These are phyloP conservation scores for Venturia pyrina DNA, from an alignment of 2,329 filamentous ascomycete genomes.

Conservation along the genomic window DNA sequence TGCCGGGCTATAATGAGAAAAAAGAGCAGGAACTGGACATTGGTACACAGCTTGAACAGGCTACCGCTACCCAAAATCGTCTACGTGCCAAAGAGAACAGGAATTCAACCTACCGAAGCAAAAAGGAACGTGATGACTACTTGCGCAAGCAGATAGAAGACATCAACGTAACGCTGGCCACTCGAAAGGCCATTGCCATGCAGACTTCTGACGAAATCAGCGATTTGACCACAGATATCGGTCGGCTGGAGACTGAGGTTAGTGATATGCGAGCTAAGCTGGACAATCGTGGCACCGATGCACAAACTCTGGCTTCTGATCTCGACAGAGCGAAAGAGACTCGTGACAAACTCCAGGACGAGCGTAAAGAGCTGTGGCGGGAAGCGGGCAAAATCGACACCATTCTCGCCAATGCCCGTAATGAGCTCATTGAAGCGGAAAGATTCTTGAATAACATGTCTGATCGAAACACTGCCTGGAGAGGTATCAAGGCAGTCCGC, in stretches of 20 bases:
- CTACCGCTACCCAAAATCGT: conserved; percentile 64
- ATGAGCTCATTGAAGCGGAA: conserved; percentile 70
- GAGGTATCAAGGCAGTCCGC: conserved; percentile 77
- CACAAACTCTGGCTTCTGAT: conserved; percentile 61
- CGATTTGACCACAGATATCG: conserved; percentile 60
- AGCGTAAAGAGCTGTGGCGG: conserved; percentile 77
- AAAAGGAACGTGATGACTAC: conserved; percentile 78
- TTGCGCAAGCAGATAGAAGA: conserved; percentile 72
- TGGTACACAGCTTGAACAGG: conserved; percentile 62
- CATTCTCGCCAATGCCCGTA: conserved; percentile 62
- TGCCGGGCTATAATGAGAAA: conserved; percentile 65
- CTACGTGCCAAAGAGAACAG: conserved; percentile 89
- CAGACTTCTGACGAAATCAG: conserved; percentile 76
- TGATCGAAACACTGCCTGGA: conserved; percentile 69
- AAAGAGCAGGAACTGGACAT: conserved; percentile 63
- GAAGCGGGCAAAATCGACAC: conserved; percentile 82
- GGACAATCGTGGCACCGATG: conserved; percentile 67
- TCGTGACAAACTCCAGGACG: conserved; percentile 70
- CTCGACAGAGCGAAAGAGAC: conserved; percentile 68
- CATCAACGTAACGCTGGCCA: conserved; percentile 63
- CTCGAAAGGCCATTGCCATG: conserved; percentile 73
- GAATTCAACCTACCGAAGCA: conserved; percentile 77
- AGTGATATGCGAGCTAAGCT: conserved; percentile 59
- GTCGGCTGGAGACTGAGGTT: conserved; percentile 62
- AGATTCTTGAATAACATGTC: conserved; percentile 71